Percentiles rank a stretch among this genome's conserved stretches.
phyloP scores from a whole-genome alignment of 331 rosid genomes.

The Quercus phellos region DNA sequence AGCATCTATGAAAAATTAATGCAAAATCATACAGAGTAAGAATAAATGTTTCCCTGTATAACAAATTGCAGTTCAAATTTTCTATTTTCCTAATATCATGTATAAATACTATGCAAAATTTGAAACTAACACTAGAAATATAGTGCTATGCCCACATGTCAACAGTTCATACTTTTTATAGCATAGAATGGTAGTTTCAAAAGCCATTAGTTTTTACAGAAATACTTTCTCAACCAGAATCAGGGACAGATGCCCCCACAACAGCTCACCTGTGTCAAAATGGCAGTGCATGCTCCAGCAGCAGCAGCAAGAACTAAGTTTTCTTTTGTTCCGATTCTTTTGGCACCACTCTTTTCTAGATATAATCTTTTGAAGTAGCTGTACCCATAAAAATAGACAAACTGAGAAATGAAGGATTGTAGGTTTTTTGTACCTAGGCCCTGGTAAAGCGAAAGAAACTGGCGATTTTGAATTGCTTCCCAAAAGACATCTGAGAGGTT shows the following conservation, averaged over 20 bases:
- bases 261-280: constrained; percentile 76
- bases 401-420: constrained; percentile 89
- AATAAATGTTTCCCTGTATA: neutral
- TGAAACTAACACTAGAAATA: neutral
- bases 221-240: neutral
- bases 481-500: constrained; percentile 79
- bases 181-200: neutral
- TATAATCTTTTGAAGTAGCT: constrained; percentile 91
- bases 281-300: constrained; percentile 96
- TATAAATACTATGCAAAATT: neutral
- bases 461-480: constrained; percentile 77
- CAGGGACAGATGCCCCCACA: neutral
- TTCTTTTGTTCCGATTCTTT: constrained; percentile 71
- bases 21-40: neutral
- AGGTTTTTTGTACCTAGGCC: constrained; percentile 92
- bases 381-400: constrained; percentile 90
- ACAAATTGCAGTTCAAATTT: neutral
- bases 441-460: constrained; percentile 85
- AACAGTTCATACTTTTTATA: neutral
- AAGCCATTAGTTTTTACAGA: neutral
- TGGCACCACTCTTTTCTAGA: constrained; percentile 66
- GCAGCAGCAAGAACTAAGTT: constrained; percentile 89
- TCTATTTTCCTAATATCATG: neutral
- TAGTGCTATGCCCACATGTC: neutral
- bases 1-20: neutral